Conservation (phyloP, 352 stramenopile genomes). For the Plasmopara halstedii region DNA sequence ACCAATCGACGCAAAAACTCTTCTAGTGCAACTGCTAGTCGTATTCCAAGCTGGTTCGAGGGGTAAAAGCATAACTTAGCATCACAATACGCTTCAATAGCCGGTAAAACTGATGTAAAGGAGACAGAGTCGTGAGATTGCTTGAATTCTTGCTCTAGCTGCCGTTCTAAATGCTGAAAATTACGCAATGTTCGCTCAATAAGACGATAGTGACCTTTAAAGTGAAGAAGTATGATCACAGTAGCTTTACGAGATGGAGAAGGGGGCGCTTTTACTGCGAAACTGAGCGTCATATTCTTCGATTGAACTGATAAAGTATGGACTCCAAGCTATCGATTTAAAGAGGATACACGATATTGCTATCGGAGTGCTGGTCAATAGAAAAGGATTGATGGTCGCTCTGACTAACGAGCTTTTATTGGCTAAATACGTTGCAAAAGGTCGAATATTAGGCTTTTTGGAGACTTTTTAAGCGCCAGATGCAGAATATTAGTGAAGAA, state of each 20-base stretch:
- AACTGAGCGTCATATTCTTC: constrained; percentile 12
- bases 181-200: constrained; percentile 21
- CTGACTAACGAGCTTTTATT: no score
- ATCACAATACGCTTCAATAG: constrained; percentile 15
- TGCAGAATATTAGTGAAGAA: no score
- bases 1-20: constrained; percentile 13
- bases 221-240: constrained; percentile 18
- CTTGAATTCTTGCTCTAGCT: constrained; percentile 5
- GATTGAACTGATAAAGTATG: no score
- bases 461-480: no score
- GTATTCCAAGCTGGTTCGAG: constrained; percentile 3
- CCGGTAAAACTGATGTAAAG: background rate
- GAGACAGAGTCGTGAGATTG: background rate
- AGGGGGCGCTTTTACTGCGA: constrained; percentile 14
- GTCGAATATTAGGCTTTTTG: no score
- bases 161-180: constrained; percentile 23
- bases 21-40: constrained; percentile 22
- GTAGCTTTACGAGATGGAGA: constrained; percentile 1
- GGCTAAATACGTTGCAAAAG: no score
- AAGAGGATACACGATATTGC: no score
- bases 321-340: no score
- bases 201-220: constrained; percentile 11
- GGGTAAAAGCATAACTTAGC: constrained; percentile 13
- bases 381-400: no score
- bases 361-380: no score